Base-by-base conservation (phyloP, 345 rosid genomes). In the Moricandia arvensis region DNA sequence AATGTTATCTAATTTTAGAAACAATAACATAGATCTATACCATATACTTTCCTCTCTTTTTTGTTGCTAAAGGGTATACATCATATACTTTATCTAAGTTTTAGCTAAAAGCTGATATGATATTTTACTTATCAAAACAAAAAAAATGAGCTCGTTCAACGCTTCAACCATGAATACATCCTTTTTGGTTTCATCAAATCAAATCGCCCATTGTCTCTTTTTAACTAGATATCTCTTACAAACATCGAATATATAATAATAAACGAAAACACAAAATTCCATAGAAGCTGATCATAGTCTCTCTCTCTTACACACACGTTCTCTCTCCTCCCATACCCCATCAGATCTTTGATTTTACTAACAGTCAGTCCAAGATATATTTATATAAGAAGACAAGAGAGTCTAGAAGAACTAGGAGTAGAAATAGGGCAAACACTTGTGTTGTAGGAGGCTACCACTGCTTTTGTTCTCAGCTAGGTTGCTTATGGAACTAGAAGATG, bases 311-410 rank as follows among this genome's bases (percentile, higher is more conserved):
- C 51, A 43, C 51, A 43, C 51, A 43, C 51, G 12, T 43, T 30
- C 54, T 58, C 69, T 45, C 68, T 58, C 67, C 60, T 51, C 78
- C 88, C 96, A 83, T 83, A 84, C 87, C 88, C 88, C 88, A 82
- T 88, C 91, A 87, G 83, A 87, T 88, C 90, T 82, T 84, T 82
- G 85, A 81, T 80, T 51, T 84, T 86, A 79, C 84, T 81, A 81
- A 79, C 84, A 78, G 83, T 76, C 85, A 84, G 86, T 74, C 75
- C 75, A 77, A 74, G 55, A 74, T 68, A 63, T 76, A 68, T 68
- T 66, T 64, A 73, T 67, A 68, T 73, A 73, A 74, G 53, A 45
- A 73, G 75, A 73, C 65, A 73, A 68, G 59, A 68, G 78, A 66
- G 81, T 72, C 78, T 79, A 73, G 12, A 65, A 66, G 62, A 59